Evolutionary conservation across 495 filamentous ascomycete genomes (phyloP).

Genomic region (Aspergillus leporis): DNA sequence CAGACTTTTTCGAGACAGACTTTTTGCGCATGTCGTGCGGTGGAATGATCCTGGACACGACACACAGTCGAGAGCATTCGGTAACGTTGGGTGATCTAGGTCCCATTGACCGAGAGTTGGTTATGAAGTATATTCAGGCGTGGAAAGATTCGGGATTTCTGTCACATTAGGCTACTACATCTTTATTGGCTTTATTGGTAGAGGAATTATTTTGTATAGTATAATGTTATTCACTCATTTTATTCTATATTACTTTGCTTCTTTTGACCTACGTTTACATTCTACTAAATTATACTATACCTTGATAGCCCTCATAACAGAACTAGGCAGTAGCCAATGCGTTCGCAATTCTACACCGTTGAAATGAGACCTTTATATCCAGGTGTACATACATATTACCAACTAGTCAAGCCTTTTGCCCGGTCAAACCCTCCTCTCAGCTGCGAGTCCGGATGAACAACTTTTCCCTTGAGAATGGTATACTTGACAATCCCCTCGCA

Average conservation of each 20-base stretch:
- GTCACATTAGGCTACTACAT: neutral
- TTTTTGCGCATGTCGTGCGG: slow-evolving; percentile 55
- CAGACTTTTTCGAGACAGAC: slow-evolving; percentile 52
- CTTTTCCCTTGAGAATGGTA: slow-evolving; percentile 87
- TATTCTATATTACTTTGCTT: too few species aligned
- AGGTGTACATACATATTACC: slow-evolving; percentile 66
- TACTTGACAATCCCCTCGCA: slow-evolving; percentile 93
- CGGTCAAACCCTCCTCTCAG: slow-evolving; percentile 89
- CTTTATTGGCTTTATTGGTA: too few species aligned
- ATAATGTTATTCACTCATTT: too few species aligned
- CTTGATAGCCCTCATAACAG: too few species aligned
- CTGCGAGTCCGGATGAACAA: slow-evolving; percentile 84
- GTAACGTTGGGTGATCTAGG: slow-evolving; percentile 30
- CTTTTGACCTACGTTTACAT: too few species aligned
- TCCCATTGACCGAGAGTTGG: slow-evolving; percentile 41
- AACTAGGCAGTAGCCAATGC: too few species aligned
- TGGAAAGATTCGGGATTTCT: slow-evolving; percentile 32
- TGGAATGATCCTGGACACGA: slow-evolving; percentile 46
- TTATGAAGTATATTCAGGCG: slow-evolving; percentile 37
- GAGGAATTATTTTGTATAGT: too few species aligned
- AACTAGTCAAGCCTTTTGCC: slow-evolving; percentile 74
- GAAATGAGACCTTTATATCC: too few species aligned
- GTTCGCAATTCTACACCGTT: too few species aligned
- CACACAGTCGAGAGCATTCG: slow-evolving; percentile 44
- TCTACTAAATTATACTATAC: too few species aligned